Evolutionary conservation across 2,329 filamentous ascomycete genomes (phyloP).

Genomic region (Sordariomycetes sp.): DNA sequence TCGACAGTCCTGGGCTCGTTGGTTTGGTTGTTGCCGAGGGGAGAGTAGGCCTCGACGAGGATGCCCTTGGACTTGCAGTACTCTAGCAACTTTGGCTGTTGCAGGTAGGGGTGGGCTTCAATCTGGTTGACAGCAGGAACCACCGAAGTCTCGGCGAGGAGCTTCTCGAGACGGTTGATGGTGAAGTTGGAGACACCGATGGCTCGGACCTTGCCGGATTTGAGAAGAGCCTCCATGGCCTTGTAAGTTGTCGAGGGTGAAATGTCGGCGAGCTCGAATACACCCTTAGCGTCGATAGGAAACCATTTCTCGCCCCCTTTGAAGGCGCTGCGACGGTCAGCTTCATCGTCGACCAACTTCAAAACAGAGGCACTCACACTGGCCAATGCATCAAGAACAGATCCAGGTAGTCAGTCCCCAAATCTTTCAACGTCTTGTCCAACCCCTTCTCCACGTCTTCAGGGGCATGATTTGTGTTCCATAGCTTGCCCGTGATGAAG

Average conservation of each 20-base stretch:
- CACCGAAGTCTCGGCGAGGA: slow-evolving; percentile 40
- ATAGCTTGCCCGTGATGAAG: slow-evolving; percentile 51
- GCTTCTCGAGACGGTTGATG: slow-evolving; percentile 26
- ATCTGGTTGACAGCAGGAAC: slow-evolving; percentile 59
- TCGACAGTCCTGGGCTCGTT: slow-evolving; percentile 36
- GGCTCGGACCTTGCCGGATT: slow-evolving; percentile 27
- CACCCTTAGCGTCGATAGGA: slow-evolving; percentile 45
- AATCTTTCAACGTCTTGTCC: slow-evolving; percentile 34
- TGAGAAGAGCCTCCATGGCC: slow-evolving; percentile 28
- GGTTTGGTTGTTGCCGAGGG: slow-evolving; percentile 46
- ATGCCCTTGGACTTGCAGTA: slow-evolving; percentile 51
- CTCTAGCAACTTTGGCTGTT: slow-evolving; percentile 46
- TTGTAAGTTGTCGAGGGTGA: slow-evolving; percentile 30
- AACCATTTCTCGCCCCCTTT: slow-evolving; percentile 40
- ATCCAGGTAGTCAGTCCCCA: slow-evolving; percentile 40
- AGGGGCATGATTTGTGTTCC: slow-evolving; percentile 44
- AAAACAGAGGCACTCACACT: no score
- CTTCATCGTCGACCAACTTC: no score
- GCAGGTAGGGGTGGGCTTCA: slow-evolving; percentile 60
- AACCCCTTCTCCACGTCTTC: slow-evolving; percentile 36
- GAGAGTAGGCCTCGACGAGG: slow-evolving; percentile 54
- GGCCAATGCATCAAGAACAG: slow-evolving; percentile 38
- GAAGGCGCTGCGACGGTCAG: no score
- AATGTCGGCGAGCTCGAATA: slow-evolving; percentile 51
- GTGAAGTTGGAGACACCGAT: slow-evolving; percentile 45